Conservation (phyloP, 1,284 basidiomycete species). For the Golubevia sp. region DNA sequence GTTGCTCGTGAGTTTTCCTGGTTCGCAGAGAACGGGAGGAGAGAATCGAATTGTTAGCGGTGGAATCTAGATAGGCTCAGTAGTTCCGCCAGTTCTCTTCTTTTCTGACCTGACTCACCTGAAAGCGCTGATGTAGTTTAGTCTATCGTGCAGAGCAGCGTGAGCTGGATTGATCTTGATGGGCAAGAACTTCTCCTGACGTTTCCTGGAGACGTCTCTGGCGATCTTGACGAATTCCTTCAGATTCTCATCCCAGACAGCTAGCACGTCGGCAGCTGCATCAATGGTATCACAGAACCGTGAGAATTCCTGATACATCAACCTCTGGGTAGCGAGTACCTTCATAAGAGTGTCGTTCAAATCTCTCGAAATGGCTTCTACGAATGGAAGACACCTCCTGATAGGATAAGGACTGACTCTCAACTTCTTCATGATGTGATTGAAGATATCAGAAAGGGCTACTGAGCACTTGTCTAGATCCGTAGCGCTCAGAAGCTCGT, state of each 20-base stretch:
- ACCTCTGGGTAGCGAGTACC: conserved; percentile 83
- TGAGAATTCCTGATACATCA: conserved; percentile 91
- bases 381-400: conserved; percentile 88
- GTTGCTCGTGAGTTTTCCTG: conserved; percentile 92
- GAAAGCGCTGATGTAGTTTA: conserved; percentile 86
- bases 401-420: conserved; percentile 82
- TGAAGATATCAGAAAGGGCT: conserved; percentile 82
- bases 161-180: conserved; percentile 94
- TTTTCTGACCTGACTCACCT: conserved; percentile 27
- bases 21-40: background rate
- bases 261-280: conserved; percentile 81
- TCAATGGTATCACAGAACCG: conserved; percentile 85
- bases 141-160: conserved; percentile 84
- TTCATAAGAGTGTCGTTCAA: conserved; percentile 93
- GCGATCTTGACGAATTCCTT: conserved; percentile 98
- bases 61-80: too few relatives aligned
- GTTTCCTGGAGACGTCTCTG: conserved; percentile 88
- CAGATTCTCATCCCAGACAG: conserved; percentile 93
- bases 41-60: too few relatives aligned
- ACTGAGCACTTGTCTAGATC: conserved; percentile 94
- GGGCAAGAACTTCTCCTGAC: conserved; percentile 91
- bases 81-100: too few relatives aligned
- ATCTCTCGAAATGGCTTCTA: conserved; percentile 95
- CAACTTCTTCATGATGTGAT: conserved; percentile 93
- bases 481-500: conserved; percentile 92